Percentiles rank a stretch among this genome's conserved stretches.
Conservation (phyloP, 352 stramenopile genomes). For the Thalassiosira exigua region DNA sequence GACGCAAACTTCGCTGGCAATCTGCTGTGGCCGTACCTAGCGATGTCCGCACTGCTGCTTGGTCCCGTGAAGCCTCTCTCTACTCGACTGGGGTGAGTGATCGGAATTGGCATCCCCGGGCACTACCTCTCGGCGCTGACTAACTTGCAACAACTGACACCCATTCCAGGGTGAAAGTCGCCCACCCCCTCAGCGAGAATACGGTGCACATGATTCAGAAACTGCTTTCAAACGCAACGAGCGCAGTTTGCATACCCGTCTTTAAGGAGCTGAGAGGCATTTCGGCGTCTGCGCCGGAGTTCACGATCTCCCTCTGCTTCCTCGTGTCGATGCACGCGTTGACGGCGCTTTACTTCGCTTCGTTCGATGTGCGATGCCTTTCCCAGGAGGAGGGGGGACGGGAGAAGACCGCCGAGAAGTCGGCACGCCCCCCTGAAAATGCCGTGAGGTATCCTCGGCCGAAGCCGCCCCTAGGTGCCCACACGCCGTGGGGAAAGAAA, state of each 20-base stretch:
- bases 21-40: too few relatives aligned
- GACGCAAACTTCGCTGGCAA: too few relatives aligned
- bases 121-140: background rate
- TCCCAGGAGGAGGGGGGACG: conserved; percentile 63
- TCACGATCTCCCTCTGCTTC: conserved; percentile 80
- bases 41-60: conserved; percentile 59
- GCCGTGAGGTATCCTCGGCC: too few relatives aligned
- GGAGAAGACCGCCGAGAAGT: conserved; percentile 37
- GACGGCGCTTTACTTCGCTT: conserved; percentile 76
- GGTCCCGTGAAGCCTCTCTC: conserved; percentile 75
- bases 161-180: conserved; percentile 84
- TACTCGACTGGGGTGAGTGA: conserved; percentile 61
- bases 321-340: conserved; percentile 70
- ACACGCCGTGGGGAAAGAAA: too few relatives aligned
- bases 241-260: conserved; percentile 79
- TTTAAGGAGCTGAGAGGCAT: conserved; percentile 77
- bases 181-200: conserved; percentile 84
- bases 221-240: conserved; percentile 81
- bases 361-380: conserved; percentile 76
- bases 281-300: conserved; percentile 59
- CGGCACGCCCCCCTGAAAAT: too few relatives aligned
- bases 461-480: too few relatives aligned
- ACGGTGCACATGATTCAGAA: conserved; percentile 84
- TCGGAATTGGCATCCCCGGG: background rate
- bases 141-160: too few relatives aligned